Evolutionary conservation across 2,329 filamentous ascomycete genomes (phyloP).

Genomic region (Onygena corvina): DNA sequence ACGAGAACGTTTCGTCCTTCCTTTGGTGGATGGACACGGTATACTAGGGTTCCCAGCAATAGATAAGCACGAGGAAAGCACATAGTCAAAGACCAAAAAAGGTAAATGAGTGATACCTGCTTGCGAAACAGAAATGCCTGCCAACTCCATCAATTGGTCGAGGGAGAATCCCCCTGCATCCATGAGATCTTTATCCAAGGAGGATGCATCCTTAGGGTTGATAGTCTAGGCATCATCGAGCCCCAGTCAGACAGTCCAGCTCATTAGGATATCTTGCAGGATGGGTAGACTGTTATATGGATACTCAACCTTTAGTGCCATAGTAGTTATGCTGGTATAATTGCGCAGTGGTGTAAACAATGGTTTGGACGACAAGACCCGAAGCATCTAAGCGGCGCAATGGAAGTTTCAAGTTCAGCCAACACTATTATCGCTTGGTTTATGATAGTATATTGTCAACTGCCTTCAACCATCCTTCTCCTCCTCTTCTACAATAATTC

Average conservation of each 20-base stretch:
- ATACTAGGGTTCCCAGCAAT: constrained; percentile 46
- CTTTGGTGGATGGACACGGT: constrained; percentile 63
- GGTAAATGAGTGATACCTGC: constrained; percentile 45
- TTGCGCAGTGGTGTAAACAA: constrained; percentile 6
- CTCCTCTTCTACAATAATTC: not conserved
- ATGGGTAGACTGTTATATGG: not conserved
- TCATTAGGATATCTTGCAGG: not conserved
- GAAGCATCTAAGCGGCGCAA: not conserved
- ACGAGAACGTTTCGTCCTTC: constrained; percentile 65
- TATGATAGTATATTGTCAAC: no score
- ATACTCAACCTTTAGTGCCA: constrained; percentile 14
- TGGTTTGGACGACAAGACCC: not conserved
- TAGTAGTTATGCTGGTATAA: constrained; percentile 12
- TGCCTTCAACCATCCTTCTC: not conserved
- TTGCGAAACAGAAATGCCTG: constrained; percentile 84
- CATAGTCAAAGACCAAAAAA: not conserved
- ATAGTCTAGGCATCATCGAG: constrained; percentile 52
- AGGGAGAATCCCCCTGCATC: constrained; percentile 72
- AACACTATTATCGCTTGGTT: no score
- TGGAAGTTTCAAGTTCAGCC: no score
- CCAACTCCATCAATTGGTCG: constrained; percentile 94
- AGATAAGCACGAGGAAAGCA: not conserved
- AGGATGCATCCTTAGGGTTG: constrained; percentile 72
- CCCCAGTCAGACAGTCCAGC: not conserved
- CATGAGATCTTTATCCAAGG: constrained; percentile 91